phyloP scores from a whole-genome alignment of 176 grass and related monocot species.

The Typha latifolia region DNA sequence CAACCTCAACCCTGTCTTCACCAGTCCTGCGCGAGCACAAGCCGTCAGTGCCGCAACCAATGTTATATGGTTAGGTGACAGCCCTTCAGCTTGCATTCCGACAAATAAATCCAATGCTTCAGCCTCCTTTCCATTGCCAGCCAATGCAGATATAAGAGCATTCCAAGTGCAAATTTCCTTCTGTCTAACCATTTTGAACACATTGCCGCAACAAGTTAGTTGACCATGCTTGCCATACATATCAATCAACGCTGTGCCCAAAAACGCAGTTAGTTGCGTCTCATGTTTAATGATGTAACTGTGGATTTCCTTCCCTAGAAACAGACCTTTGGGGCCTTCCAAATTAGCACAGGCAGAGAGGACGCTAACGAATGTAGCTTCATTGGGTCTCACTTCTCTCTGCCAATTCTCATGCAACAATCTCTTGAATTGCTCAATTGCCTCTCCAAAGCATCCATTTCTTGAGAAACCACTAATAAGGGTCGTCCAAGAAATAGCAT shows the following conservation, averaged over 20 bases:
- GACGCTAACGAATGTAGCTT: conserved; percentile 58
- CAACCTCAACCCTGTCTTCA: conserved; percentile 47
- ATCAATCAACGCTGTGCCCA: conserved; percentile 61
- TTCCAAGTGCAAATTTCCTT: conserved; percentile 68
- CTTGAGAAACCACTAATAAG: conserved; percentile 47
- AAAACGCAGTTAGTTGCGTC: conserved; percentile 38
- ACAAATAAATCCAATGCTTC: conserved; percentile 43
- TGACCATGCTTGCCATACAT: conserved; percentile 69
- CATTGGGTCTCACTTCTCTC: conserved; percentile 16
- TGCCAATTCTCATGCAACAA: conserved; percentile 20
- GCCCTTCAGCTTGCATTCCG: conserved; percentile 33
- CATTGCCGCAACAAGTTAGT: conserved; percentile 26
- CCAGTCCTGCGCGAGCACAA: conserved; percentile 44
- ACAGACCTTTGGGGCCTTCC: conserved; percentile 21
- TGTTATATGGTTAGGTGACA: conserved; percentile 50
- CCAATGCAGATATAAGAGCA: conserved; percentile 42
- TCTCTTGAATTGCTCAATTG: conserved; percentile 32
- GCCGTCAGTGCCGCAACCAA: conserved; percentile 51
- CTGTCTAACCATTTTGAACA: conserved; percentile 13
- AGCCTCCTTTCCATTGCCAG: conserved; percentile 42
- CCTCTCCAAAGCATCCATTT: conserved; percentile 23
- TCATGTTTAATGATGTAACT: conserved; percentile 23
- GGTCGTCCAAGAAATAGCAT: conserved; percentile 60
- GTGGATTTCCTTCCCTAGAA: conserved; percentile 36
- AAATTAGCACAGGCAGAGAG: conserved; percentile 58